Evolutionary conservation across 768 basidiomycete genomes (phyloP), one percentile per base, ranked within the genome.

Genomic region (Gyrodon lividus): DNA sequence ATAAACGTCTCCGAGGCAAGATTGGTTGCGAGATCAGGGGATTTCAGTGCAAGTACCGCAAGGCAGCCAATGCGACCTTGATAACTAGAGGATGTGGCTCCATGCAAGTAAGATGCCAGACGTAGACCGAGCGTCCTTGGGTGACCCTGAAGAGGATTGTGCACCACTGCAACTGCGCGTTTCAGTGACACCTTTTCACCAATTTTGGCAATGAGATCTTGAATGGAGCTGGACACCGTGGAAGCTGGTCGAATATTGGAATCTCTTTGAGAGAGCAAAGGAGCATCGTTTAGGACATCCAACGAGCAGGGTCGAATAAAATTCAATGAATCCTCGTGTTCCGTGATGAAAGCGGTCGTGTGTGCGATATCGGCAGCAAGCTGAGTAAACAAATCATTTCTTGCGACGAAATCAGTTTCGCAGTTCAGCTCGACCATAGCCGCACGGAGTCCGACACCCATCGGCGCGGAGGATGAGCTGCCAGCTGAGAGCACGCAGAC

Each of bases 341-440:
- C 81, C 0, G 81, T 69, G 38, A 90, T 73, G 62, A 84, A 89
- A 6, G 92, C 92, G 30, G 86, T 83, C 1, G 90, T 92, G 59
- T 89, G 85, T 14, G 92, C 87, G 58, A 97, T 86, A 59, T 91
- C 84, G 35, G 78, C 76, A 12, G 89, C 87, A 34, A 95, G 79
- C 48, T 77, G 76, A 14, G 82, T 77, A 61, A 98, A 98, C 12
- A 92, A 74, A 51, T 86, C 81, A 60, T 92, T 95, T 57, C 90
- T 74, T 20, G 85, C 91, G 24, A 98, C 95, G 65, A 97, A 98
- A 72, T 98, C 95, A 46, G 95, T 97, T 73, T 98, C 95, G 73
- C 95, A 98, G 59, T 91, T 92, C 54, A 97, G 75, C 69, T 98
- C 95, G 50, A 98, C 74, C 80, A 97, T 88, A 17, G 87, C 84